Evolutionary conservation across 805 yeast species (phyloP), one percentile per base, ranked within the genome.

Genomic region (Candida ipomoeae): DNA sequence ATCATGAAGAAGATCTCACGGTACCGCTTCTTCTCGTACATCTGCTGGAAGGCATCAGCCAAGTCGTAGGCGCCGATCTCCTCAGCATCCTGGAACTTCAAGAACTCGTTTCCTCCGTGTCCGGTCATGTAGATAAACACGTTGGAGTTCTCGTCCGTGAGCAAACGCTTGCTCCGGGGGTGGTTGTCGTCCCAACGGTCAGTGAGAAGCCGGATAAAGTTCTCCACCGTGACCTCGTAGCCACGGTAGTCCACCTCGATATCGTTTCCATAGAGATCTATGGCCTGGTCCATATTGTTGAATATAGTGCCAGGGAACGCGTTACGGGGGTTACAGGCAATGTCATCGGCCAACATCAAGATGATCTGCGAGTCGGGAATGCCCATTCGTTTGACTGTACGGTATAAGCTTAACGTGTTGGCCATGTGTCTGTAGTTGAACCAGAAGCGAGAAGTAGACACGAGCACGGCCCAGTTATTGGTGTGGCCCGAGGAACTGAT

Each of bases 391-490:
- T 92, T 94, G 36, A 94, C 98, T 0, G 98, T 94, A 58, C 99
- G 79, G 72, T 94, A 94, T 81, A 94, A 84, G 63, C 96, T 86
- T 57, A 94, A 74, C 31, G 87, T 96, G 68, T 94, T 94, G 36
- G 99, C 98, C 89, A 92, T 89, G 67, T 94, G 99, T 65, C 99
- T 78, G 65, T 94, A 94, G 68, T 94, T 94, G 77, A 94, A 94
- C 99, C 99, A 94, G 70, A 94, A 94, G 52, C 98, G 74, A 11
- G 97, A 90, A 1, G 99, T 92, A 2, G 96, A 89, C 36, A 94
- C 97, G 41, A 94, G 71, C 4, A 94, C 98, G 0, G 99, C 92
- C 85, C 84, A 81, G 63, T 81, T 81, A 62, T 81, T 81, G 32
- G 84, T 81, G 59, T 90, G 81, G 70, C 85, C 59, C 40, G 81